Evolutionary conservation across 371 early-diverging fungal species (phyloP), one percentile per base, ranked within the genome.

Genomic region (Mortierella sp.): DNA sequence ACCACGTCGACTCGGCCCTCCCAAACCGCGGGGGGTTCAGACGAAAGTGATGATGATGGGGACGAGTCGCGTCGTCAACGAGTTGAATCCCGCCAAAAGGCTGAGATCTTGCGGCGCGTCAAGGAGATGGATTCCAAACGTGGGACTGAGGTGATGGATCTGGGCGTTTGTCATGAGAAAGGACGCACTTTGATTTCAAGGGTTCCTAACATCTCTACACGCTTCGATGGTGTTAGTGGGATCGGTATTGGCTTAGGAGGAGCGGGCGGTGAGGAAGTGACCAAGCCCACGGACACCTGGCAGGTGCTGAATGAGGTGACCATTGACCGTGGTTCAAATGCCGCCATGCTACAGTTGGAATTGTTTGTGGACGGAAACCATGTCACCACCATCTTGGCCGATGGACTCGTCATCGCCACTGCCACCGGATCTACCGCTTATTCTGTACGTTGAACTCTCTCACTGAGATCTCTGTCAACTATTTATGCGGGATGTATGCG

Each of bases 391-490:
- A 92, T 96, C n/a, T 93, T 94, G 84, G 97, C 96, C 0, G 98
- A 98, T 77, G 98, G 98, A 3, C 82, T 98, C 63, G 94, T 95
- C 60, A 90, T 98, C 74, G 93, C 97, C 0, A 97, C 98, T 2
- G 96, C 98, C 1, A 98, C 98, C 0, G 98, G 98, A 7, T 96
- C 96, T 0, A 98, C 98, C 0, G 98, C 98, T 0, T 98, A 98
- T 77, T 95, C 95, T 63, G 92, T 95, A 89, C 2, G 65, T 18
- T 35, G 60, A 14, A 58, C 4, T 16, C 18, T 32, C 8, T 21
- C 16, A 32, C 65, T 54, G 12, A 16, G 1, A 12, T 14, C 14
- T 48, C 8, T 48, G 48, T 14, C 48, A 35, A 35, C 2, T 35
- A 35, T 35, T 3, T 35, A 35, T 35, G 35, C 41, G 41, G 41